A percentile compares a stretch with the other conserved stretches of the same genome.
Conservation (phyloP, 202 grass and related monocot genomes). For the Digitaria exilis region DNA sequence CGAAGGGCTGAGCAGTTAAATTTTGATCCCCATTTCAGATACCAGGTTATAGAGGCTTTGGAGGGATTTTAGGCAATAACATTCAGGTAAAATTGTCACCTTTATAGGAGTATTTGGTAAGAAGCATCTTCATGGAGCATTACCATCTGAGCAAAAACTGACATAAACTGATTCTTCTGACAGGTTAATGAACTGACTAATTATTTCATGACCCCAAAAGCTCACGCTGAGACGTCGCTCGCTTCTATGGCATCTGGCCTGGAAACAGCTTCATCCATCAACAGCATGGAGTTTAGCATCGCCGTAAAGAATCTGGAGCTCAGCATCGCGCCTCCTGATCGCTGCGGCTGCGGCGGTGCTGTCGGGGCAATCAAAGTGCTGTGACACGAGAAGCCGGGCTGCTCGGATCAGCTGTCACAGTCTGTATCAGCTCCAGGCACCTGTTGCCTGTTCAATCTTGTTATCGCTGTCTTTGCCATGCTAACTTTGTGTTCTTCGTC, state of each 20-base stretch:
- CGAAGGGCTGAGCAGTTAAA: neutral
- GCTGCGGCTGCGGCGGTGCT: neutral
- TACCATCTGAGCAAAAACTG: neutral
- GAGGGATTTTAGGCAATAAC: slow-evolving; percentile 26
- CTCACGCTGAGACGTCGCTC: slow-evolving; percentile 12
- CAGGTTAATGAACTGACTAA: slow-evolving; percentile 29
- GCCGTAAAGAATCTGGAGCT: slow-evolving; percentile 56
- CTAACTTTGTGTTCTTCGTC: slow-evolving; percentile 24
- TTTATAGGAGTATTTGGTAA: neutral
- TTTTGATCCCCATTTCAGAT: slow-evolving; percentile 15
- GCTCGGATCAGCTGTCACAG: neutral
- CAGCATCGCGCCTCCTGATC: slow-evolving; percentile 60
- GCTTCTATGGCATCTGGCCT: slow-evolving; percentile 40
- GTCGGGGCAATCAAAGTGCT: slow-evolving; percentile 55
- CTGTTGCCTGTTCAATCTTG: neutral
- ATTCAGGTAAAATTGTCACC: slow-evolving; percentile 30
- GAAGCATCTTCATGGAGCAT: neutral
- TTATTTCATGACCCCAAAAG: neutral
- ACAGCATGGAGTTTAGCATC: slow-evolving; percentile 62
- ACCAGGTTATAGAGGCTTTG: slow-evolving; percentile 15
- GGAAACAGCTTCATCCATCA: slow-evolving; percentile 34
- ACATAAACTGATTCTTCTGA: neutral
- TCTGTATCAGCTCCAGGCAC: slow-evolving; percentile 18
- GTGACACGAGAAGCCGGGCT: slow-evolving; percentile 27
- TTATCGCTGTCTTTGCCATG: neutral